Evolutionary conservation across 495 filamentous ascomycete species (phyloP).

Genomic region (Penicillium mononematosum): DNA sequence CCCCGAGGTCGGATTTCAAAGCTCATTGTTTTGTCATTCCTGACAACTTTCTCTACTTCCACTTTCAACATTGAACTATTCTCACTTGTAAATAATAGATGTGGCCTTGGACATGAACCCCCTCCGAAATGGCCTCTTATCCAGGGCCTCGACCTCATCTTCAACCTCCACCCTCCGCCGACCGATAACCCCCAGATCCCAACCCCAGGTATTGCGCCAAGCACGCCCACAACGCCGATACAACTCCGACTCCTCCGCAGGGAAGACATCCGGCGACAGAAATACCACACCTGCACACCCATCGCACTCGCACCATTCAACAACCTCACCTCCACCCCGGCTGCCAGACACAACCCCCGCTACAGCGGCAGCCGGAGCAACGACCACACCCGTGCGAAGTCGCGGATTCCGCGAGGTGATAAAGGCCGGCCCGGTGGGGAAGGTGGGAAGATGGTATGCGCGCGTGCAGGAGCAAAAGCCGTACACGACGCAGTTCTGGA

Average conservation of each 20-base stretch:
- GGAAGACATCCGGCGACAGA: conserved; percentile 2
- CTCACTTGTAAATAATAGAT: neutral
- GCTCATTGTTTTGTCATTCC: neutral
- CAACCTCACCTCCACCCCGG: conserved; percentile 1
- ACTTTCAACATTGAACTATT: neutral
- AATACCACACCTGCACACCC: conserved; percentile 3
- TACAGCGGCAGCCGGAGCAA: conserved; percentile 19
- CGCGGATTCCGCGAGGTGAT: conserved; percentile 60
- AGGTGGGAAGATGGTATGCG: conserved; percentile 55
- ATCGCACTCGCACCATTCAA: neutral
- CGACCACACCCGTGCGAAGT: conserved; percentile 42
- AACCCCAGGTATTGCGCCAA: conserved; percentile 21
- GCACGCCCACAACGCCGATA: conserved; percentile 32
- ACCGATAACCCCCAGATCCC: conserved; percentile 15
- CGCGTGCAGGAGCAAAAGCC: conserved; percentile 67
- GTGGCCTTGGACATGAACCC: conserved; percentile 22
- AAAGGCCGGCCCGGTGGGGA: conserved; percentile 48
- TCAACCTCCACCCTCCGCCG: conserved; percentile 16
- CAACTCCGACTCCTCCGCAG: conserved; percentile 23
- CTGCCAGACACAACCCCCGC: conserved; percentile 12
- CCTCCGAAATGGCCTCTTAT: conserved; percentile 20
- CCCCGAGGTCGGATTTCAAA: conserved; percentile 5
- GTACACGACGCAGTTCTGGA: conserved; percentile 73
- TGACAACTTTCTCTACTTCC: neutral
- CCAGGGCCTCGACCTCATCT: conserved; percentile 14